These are phyloP conservation scores for Tanacetum coccineum DNA, from an alignment of 129 eudicot genomes.

Conservation along the genomic window DNA sequence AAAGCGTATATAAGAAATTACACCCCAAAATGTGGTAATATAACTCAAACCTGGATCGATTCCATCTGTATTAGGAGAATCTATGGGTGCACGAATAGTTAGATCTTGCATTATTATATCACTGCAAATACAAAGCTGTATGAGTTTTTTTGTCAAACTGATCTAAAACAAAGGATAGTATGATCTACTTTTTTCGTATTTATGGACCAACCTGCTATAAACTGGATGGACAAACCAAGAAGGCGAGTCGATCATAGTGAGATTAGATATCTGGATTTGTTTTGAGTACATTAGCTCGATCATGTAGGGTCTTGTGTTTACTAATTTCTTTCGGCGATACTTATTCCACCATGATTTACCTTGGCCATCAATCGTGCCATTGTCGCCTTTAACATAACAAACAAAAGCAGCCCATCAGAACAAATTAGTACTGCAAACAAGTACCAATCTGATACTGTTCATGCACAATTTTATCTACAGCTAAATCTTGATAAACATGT, in stretches of 20 bases:
- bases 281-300: conserved; percentile 51
- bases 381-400: conserved; percentile 40
- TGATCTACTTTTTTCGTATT: neutral
- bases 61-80: conserved; percentile 83
- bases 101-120: conserved; percentile 56
- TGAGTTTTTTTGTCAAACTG: neutral
- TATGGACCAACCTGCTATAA: conserved; percentile 43
- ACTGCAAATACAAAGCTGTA: conserved; percentile 22
- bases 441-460: too few relatives aligned
- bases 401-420: too few relatives aligned
- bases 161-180: neutral
- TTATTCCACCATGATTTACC: conserved; percentile 55
- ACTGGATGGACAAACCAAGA: conserved; percentile 68
- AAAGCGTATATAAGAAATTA: neutral
- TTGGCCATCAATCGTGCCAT: conserved; percentile 61
- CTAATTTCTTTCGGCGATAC: conserved; percentile 33
- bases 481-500: neutral
- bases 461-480: neutral
- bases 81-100: conserved; percentile 63
- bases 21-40: neutral
- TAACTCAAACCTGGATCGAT: conserved; percentile 61
- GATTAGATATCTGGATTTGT: conserved; percentile 53
- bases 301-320: conserved; percentile 48
- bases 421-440: too few relatives aligned
- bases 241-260: conserved; percentile 53